Base-by-base conservation (phyloP, 106 monocot genomes). In the Ottelia alismoides region DNA sequence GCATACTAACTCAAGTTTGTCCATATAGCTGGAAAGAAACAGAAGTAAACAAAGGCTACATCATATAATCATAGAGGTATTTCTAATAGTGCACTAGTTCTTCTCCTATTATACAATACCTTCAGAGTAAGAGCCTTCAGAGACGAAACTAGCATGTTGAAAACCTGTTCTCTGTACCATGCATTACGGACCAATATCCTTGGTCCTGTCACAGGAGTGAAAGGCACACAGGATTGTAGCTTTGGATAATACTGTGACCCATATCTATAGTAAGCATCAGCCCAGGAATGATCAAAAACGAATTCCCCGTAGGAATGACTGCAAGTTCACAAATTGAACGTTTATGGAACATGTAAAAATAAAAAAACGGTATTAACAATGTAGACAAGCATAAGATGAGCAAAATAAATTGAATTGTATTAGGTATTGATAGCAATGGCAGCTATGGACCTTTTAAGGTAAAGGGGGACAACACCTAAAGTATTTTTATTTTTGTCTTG, bases 211-310 rank as follows among this genome's bases (percentile, higher is more conserved):
- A 96, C 96, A 49, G 96, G 96, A 58, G 96, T 96, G 62, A 96
- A 96, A 29, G 96, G 96, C n/a, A 96, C 76, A 72, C 81, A 96
- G 54, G 63, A 82, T 60, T 96, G 96, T 46, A 96, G 65, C 72
- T 96, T 96, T 52, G 96, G 96, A 63, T 96, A 96, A 63, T 96
- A 96, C 9, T 69, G 53, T 22, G 58, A 61, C 58, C 96, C 96
- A 74, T 89, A 96, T 72, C 81, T 78, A 30, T 89, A 79, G 69
- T 85, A 89, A 55, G 96, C 82, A 75, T 96, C 84, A 29, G 96
- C 96, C 96, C 96, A 96, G n/a, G 89, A 81, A 55, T 96, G 74
- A 46, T 96, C 96, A 75, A 96, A 96, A 27, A 96, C 96, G 76
- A 68, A 96, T 58, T 96, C 96, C 50, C 96, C 96, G 63, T 82